Base-by-base conservation (phyloP, 2,329 filamentous ascomycete genomes). In the Hymenoscyphus linearis region DNA sequence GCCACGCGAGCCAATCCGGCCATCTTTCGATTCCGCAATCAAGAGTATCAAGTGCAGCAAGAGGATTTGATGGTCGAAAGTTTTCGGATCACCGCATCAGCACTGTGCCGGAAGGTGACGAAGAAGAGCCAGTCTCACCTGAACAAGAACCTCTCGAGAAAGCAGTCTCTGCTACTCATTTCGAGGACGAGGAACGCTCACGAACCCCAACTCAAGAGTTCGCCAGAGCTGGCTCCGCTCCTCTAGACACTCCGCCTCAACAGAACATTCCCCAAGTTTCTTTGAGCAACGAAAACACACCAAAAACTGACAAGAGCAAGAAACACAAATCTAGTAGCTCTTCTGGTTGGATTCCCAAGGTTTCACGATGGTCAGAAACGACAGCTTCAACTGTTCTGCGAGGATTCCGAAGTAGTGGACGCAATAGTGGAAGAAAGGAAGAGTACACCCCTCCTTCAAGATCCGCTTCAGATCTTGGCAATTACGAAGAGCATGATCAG, bases 311-410 rank as follows among this genome's bases (percentile, higher is more conserved):
- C 5, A 91, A 90, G 75, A 83, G 85, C 64, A 90, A 89, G 74
- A 97, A 96, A 77, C 90, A 96, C 77, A 96, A 96, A 74, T 93
- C 91, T 0, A 89, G 84, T 71, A 86, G 86, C 61, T 95, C 91
- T 0, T 91, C 90, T 0, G 80, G 83, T 57, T 86, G 85, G 80
- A 89, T 96, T 64, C 92, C 93, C 26, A 97, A 96, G 78, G 93
- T 96, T 65, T 98, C 95, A 5, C 85, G 95, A 52, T 99, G 95
- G 95, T 98, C 93, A 0, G 95, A 96, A 77, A 98, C 93, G 2
- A 99, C 95, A 0, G 85, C 93, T 3, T 96, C 92, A 0, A 96
- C 91, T 63, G 86, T 92, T 52, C 87, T 90, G 52, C 88, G 89
- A 68, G 89, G 88, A 47, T 89, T 93, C 73, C 85, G 88, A 47